Evolutionary conservation across 2,329 filamentous ascomycete species (phyloP).

Genomic region (Didymosphaeria variabile): DNA sequence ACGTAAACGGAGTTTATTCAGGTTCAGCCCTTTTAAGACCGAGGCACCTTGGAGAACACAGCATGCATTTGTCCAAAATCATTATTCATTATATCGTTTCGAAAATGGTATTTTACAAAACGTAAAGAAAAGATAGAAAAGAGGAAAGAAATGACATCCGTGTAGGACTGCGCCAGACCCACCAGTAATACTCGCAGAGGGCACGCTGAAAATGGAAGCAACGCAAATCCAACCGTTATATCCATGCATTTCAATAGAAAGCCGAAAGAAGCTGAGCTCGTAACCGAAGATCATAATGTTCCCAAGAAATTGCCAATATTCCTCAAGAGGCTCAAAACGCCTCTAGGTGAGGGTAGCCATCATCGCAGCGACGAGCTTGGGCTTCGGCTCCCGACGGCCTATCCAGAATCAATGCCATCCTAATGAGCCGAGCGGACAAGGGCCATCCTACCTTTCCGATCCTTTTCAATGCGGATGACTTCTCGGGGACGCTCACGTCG

Average conservation of each 20-base stretch:
- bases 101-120: conserved; percentile 5
- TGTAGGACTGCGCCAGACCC: conserved; percentile 19
- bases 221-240: conserved; percentile 3
- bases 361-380: conserved; percentile 55
- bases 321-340: not conserved
- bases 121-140: not conserved
- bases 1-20: not conserved
- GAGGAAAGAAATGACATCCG: not conserved
- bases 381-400: conserved; percentile 51
- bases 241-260: not conserved
- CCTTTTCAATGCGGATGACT: conserved; percentile 78
- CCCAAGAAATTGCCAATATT: not conserved
- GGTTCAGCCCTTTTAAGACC: not conserved
- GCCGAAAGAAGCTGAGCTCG: not conserved
- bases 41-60: not conserved
- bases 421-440: conserved; percentile 78
- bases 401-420: conserved; percentile 48
- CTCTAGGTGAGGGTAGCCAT: conserved; percentile 53
- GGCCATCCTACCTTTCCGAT: conserved; percentile 95
- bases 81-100: conserved; percentile 13
- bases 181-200: conserved; percentile 1
- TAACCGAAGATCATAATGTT: not conserved
- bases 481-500: conserved; percentile 60
- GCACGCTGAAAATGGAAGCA: not conserved
- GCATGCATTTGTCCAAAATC: not conserved